Conservation (phyloP, 2,329 filamentous ascomycete species). For the Aspergillus ustus region DNA sequence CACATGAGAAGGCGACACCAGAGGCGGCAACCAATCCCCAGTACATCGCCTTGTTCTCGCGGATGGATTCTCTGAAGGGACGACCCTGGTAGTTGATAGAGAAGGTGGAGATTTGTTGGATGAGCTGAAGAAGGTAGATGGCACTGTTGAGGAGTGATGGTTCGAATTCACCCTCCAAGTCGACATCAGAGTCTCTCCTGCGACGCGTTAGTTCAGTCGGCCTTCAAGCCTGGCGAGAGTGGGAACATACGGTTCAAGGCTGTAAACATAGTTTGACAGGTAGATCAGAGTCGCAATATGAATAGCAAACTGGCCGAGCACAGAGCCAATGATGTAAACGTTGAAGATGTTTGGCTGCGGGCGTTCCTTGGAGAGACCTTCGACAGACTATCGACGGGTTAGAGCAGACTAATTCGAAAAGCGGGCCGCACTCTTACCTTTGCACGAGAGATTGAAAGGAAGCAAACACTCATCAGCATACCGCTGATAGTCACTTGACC, state of each 20-base stretch:
- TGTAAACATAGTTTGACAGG: slow-evolving; percentile 85
- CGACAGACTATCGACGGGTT: slow-evolving; percentile 67
- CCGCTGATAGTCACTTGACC: slow-evolving; percentile 98
- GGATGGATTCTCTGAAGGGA: slow-evolving; percentile 93
- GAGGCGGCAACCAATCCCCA: slow-evolving; percentile 92
- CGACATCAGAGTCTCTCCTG: slow-evolving; percentile 66
- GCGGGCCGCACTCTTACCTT: slow-evolving; percentile 58
- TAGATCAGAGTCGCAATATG: slow-evolving; percentile 95
- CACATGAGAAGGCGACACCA: slow-evolving; percentile 88
- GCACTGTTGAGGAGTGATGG: slow-evolving; percentile 95
- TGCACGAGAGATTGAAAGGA: slow-evolving; percentile 96
- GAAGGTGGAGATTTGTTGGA: slow-evolving; percentile 98
- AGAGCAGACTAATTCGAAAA: slow-evolving; percentile 10
- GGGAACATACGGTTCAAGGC: slow-evolving; percentile 75
- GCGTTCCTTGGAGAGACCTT: slow-evolving; percentile 92
- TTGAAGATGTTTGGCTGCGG: slow-evolving; percentile 99
- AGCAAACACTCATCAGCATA: slow-evolving; percentile 99
- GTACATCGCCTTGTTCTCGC: slow-evolving; percentile 97
- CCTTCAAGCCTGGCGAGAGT: neutral
- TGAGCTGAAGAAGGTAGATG: slow-evolving; percentile 94
- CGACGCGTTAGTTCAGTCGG: slow-evolving; percentile 38
- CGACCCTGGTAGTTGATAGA: slow-evolving; percentile 99
- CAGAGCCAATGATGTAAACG: slow-evolving; percentile 96
- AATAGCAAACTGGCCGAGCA: slow-evolving; percentile 94
- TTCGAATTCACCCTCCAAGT: slow-evolving; percentile 92